Conservation (phyloP, 305 asterid genomes). For the Coffea humblotiana region DNA sequence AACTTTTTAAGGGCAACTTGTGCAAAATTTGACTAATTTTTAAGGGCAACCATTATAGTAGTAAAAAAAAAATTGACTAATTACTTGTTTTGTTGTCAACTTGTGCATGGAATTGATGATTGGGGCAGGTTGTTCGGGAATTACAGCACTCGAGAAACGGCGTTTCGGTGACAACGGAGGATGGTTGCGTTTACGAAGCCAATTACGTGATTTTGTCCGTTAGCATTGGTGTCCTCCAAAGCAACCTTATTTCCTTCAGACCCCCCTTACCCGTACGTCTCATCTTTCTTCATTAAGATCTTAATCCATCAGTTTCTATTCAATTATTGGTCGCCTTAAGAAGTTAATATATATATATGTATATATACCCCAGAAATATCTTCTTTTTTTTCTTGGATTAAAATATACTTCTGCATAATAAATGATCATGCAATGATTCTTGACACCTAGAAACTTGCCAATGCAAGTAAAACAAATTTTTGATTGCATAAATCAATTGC, state of each 20-base stretch:
- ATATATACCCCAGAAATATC: not conserved
- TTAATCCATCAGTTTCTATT: not conserved
- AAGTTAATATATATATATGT: too few relatives aligned
- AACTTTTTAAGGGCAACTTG: too few relatives aligned
- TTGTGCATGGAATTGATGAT: not conserved
- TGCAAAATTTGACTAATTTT: too few relatives aligned
- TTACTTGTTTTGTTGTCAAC: not conserved
- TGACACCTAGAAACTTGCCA: slow-evolving; percentile 3
- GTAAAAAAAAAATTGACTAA: not conserved
- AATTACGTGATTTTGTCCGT: slow-evolving; percentile 73
- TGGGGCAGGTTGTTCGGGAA: slow-evolving; percentile 82
- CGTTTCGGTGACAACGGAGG: slow-evolving; percentile 76
- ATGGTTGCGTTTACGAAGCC: slow-evolving; percentile 85
- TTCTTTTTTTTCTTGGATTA: not conserved
- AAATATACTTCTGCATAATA: not conserved
- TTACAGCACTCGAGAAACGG: slow-evolving; percentile 86
- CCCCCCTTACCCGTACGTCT: slow-evolving; percentile 79
- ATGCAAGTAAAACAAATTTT: not conserved
- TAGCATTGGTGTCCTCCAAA: slow-evolving; percentile 92
- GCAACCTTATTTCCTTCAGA: slow-evolving; percentile 65
- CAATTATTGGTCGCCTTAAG: not conserved
- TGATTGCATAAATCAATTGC: not conserved
- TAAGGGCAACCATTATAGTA: too few relatives aligned
- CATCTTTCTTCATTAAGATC: not conserved
- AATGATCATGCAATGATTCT: not conserved